Base-by-base conservation (phyloP, 257 asterid genomes). In the Asclepias syriaca region DNA sequence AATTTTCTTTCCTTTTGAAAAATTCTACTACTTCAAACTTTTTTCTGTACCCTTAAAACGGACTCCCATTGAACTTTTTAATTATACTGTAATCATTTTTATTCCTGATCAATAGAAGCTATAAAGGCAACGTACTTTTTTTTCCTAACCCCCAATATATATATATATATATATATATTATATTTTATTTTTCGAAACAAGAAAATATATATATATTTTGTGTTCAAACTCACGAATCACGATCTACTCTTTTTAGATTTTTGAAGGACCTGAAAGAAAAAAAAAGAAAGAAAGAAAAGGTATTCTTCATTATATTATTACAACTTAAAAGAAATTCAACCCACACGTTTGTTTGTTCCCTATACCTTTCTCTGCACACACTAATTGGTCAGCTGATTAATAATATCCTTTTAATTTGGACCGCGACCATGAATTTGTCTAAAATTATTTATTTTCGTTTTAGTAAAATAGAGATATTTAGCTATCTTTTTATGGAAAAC, bases 51-150 rank as follows among this genome's bases (percentile, higher is more conserved):
- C 1, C 2, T 66, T 77, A 57, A 60, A 74, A 19, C 74, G 53
- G 53, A 70, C 65, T 79, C 83, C 65, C 65, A 2, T 59, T 16
- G 48, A 70, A 53, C 64, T 65, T 75, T 71, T 16, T 79, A 88
- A 90, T 88, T 84, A 87, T 88, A 86, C 72, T 53, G 89, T 84
- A 85, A 88, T 88, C 86, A 87, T 90, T 82, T 53, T 82, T 77
- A 80, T 76, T 79, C 85, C 85, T 64, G 84, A 78, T 77, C 76
- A 73, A 80, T 77, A 81, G 85, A 1, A 40, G 67, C 82, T 22
- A 70, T 68, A 87, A 91, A 91, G 97, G 85, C 84, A 56, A 75
- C 67, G 12, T 24, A 75, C 95, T 86, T 91, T 89, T 83, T 77
- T 60, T n/a, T 73, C 48, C 24, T 29, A 40, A 40, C 46, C 46